Evolutionary conservation across 306 rosid genomes (phyloP).

Genomic region (Prunus davidiana): DNA sequence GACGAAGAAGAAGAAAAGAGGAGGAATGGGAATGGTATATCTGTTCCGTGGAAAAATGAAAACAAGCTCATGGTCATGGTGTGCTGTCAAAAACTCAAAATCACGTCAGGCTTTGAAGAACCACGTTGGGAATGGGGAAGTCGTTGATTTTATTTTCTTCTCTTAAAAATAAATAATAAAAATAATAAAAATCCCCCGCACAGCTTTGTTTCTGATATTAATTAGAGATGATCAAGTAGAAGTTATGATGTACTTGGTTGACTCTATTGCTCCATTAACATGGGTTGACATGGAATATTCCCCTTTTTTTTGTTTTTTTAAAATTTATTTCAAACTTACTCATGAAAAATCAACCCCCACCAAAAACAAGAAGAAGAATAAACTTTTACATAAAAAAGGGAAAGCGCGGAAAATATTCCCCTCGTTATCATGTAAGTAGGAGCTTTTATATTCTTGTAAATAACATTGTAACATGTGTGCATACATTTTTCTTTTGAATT

Average conservation of each 20-base stretch:
- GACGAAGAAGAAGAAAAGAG: no score
- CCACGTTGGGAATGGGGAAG: neutral
- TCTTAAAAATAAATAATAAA: no score
- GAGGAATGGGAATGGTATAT: no score
- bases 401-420: no score
- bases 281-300: neutral
- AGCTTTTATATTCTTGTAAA: fast-evolving
- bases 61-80: no score
- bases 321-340: neutral
- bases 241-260: neutral
- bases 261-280: neutral
- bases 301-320: neutral
- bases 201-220: neutral
- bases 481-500: no score
- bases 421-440: no score
- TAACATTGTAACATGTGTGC: no score
- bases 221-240: neutral
- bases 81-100: neutral
- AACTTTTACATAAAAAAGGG: neutral
- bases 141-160: neutral
- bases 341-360: neutral
- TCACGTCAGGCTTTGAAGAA: neutral
- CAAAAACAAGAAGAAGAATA: no score
- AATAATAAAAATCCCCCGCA: no score
- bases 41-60: no score